Evolutionary conservation across 352 stramenopile species (phyloP), one percentile per base, ranked within the genome.

Genomic region (Phytophthora crassamura): DNA sequence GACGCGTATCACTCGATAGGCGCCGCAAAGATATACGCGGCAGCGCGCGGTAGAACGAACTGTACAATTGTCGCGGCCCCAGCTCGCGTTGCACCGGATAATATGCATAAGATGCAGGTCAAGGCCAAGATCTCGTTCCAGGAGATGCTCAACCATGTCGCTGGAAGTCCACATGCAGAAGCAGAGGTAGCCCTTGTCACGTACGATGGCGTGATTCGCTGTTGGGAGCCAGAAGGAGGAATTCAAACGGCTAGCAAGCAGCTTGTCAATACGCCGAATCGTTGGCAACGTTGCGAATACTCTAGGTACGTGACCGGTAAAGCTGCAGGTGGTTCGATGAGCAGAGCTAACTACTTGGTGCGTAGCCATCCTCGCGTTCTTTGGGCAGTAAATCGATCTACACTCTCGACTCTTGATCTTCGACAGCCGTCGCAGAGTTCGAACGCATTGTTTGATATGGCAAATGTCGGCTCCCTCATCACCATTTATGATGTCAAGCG

Each of bases 401-500:
- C 66, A 7, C 57, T 91, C 12, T 59, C 60, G 7, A 76, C 70
- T 1, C 39, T 91, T 14, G 86, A 94, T 68, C 53, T 87, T 45
- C 78, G 86, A 3, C 59, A 86, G 32, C 65, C 70, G 33, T 14
- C 52, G 8, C 59, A 72, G 25, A 51, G 74, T 16, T 58, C 53
- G 25, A 72, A 60, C 40, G 77, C 71, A 20, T 53, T 94, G 7
- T 91, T 89, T 67, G 80, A 92, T 59, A 46, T 89, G 11, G 49
- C 58, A 20, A 60, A 59, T 28, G 64, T 78, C 3, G 74, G 69
- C 7, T 64, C 77, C 9, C 66, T 72, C 0, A 22, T 77, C 15
- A 74, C 72, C 11, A 91, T 94, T 57, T 91, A 90, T 47, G 77
- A 80, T 8, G 25, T 94, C 33, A 90, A 86, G 52, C 80, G 83